A percentile compares a stretch with the other conserved stretches of the same genome.
phyloP scores from a whole-genome alignment of 805 yeast species.

The Saccharomycopsis javanensis region DNA sequence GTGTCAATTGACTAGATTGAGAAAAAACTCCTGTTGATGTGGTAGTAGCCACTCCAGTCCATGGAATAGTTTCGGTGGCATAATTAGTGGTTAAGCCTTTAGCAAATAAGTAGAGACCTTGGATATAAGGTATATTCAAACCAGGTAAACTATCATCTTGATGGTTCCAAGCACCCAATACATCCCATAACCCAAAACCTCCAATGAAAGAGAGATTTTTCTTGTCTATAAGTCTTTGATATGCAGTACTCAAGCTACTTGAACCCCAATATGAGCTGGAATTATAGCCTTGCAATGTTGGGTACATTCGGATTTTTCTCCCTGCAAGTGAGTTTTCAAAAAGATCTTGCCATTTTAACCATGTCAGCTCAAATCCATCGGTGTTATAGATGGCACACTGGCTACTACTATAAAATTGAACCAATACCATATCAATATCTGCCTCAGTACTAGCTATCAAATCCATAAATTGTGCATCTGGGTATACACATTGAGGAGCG shows the following conservation, averaged over 20 bases:
- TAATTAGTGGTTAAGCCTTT: slow-evolving; percentile 1
- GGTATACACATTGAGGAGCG: slow-evolving; percentile 87
- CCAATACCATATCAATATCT: slow-evolving; percentile 55
- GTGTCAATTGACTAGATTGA: background rate
- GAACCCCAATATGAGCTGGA: slow-evolving; percentile 1
- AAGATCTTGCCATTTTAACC: slow-evolving; percentile 2
- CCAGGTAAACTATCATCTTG: slow-evolving; percentile 4
- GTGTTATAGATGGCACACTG: slow-evolving; percentile 50
- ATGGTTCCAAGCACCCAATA: slow-evolving; percentile 2
- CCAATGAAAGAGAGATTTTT: background rate
- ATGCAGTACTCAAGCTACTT: slow-evolving; percentile 1
- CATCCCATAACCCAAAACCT: slow-evolving; percentile 5
- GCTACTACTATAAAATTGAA: slow-evolving; percentile 84
- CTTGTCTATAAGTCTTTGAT: background rate
- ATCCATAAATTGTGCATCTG: slow-evolving; percentile 61
- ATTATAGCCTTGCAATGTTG: slow-evolving; percentile 3
- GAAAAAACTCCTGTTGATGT: background rate
- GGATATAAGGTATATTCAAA: background rate
- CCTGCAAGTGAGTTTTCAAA: slow-evolving; percentile 1
- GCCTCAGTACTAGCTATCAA: slow-evolving; percentile 33
- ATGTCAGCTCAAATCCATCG: background rate
- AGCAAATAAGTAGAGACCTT: slow-evolving; percentile 3
- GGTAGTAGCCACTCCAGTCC: background rate
- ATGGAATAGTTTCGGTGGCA: background rate
- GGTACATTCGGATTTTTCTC: slow-evolving; percentile 2